Evolutionary conservation across 2,329 filamentous ascomycete genomes (phyloP), one percentile per base, ranked within the genome.

Genomic region (Acephala macrosclerotiorum): DNA sequence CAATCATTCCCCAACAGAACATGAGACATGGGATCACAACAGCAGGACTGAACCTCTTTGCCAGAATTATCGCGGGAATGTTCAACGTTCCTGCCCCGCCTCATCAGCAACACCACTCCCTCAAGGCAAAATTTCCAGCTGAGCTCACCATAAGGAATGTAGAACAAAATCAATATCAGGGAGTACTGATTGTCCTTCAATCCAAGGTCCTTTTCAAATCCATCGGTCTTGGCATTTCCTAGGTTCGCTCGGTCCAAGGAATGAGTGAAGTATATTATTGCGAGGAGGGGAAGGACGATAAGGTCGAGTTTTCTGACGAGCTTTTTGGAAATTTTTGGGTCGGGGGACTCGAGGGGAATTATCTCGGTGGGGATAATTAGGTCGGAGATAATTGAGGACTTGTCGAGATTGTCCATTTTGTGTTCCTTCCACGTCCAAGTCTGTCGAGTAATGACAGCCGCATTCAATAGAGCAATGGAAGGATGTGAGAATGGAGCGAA

Each of bases 131-230:
- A n/a, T n/a, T n/a, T n/a, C n/a, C n/a, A n/a, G n/a, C n/a, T n/a
- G n/a, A n/a, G n/a, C 51, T 9, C 35, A 26, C 55, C 55, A 74
- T 90, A 92, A 0, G 90, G 90, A 8, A 93, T 81, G 77, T 90
- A 93, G 80, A 93, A 93, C 72, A 93, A 87, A 60, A 83, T 84
- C 33, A 92, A 78, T 58, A 91, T 83, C 26, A 87, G 82, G 74
- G 91, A 91, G 79, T 92, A 91, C 74, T 91, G 83, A 67, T 86
- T 82, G 1, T 79, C 76, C 38, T 81, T 81, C 77, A 92, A 87
- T 42, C 84, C 75, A 20, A 91, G 79, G 70, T 87, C 70, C 9
- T 71, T 66, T 61, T 83, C 74, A 14, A 81, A 74, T 2, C 78
- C 78, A 47, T 77, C 80, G 0, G 85, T 88, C 73, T 87, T 77